Evolutionary conservation across 331 rosid species (phyloP).

Genomic region (Rosa hybrid): DNA sequence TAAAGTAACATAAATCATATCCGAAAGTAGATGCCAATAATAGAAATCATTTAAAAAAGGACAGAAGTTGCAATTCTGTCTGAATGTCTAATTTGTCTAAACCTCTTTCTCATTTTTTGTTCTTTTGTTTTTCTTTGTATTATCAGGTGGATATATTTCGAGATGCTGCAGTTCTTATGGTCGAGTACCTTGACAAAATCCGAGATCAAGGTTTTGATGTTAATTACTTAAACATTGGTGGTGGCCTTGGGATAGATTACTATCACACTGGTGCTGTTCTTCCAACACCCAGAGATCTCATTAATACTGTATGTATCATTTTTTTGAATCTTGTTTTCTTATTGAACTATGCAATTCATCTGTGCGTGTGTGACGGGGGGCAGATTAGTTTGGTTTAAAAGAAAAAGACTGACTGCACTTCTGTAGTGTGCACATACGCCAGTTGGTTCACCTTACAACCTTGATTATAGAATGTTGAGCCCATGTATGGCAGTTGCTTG

Average conservation of each 20-base stretch:
- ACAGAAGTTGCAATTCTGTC: background rate
- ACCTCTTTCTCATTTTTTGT: background rate
- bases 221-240: conserved; percentile 86
- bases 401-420: background rate
- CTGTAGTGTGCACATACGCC: background rate
- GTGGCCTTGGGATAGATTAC: conserved; percentile 98
- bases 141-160: conserved; percentile 93
- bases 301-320: conserved; percentile 65
- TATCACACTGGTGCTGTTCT: conserved; percentile 83
- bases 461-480: background rate
- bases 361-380: conserved; percentile 1
- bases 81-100: background rate
- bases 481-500: background rate
- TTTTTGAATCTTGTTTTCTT: conserved; percentile 11
- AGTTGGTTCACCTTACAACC: background rate
- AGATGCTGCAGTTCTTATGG: conserved; percentile 92
- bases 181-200: conserved; percentile 83
- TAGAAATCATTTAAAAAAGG: background rate
- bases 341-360: background rate
- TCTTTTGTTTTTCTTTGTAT: background rate
- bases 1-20: background rate
- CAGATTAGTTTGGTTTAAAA: background rate
- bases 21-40: background rate
- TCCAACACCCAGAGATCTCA: conserved; percentile 90
- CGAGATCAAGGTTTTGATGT: conserved; percentile 91